A percentile compares a stretch with the other conserved stretches of the same genome.
Evolutionary conservation across 495 filamentous ascomycete species (phyloP).

Genomic region (Thermothielavioides terrestris): DNA sequence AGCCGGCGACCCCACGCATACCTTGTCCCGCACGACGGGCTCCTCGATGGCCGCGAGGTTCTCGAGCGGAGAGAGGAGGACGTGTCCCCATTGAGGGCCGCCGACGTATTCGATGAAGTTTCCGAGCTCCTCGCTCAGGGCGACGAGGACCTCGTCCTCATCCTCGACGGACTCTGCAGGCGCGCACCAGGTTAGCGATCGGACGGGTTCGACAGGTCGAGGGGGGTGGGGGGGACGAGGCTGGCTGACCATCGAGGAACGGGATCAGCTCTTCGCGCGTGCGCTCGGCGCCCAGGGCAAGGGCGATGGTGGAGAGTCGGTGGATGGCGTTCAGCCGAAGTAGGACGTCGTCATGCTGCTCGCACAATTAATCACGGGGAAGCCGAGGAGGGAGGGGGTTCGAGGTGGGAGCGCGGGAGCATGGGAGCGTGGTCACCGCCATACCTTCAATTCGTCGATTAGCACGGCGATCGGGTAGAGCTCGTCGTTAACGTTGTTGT

Average conservation of each 20-base stretch:
- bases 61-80: conserved; percentile 92
- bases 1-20: conserved; percentile 30
- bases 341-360: conserved; percentile 92
- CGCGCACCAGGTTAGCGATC: conserved; percentile 17
- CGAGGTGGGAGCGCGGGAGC: too few species aligned
- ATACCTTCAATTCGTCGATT: conserved; percentile 98
- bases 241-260: conserved; percentile 80
- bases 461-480: conserved; percentile 98
- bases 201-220: conserved; percentile 1
- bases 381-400: background rate
- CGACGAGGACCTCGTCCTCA: conserved; percentile 95
- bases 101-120: conserved; percentile 97
- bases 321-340: conserved; percentile 97
- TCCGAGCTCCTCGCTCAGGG: conserved; percentile 91
- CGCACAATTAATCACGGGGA: background rate
- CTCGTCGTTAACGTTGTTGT: conserved; percentile 69
- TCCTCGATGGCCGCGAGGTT: conserved; percentile 98
- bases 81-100: conserved; percentile 85
- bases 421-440: conserved; percentile 18
- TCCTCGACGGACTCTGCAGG: conserved; percentile 90
- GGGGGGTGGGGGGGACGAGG: conserved; percentile 3
- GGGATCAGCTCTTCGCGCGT: conserved; percentile 97
- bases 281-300: conserved; percentile 88
- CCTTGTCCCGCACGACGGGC: conserved; percentile 95
- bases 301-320: conserved; percentile 92